These are phyloP conservation scores for Lindgomyces ingoldianus DNA, from an alignment of 495 filamentous ascomycete species.

Conservation along the genomic window DNA sequence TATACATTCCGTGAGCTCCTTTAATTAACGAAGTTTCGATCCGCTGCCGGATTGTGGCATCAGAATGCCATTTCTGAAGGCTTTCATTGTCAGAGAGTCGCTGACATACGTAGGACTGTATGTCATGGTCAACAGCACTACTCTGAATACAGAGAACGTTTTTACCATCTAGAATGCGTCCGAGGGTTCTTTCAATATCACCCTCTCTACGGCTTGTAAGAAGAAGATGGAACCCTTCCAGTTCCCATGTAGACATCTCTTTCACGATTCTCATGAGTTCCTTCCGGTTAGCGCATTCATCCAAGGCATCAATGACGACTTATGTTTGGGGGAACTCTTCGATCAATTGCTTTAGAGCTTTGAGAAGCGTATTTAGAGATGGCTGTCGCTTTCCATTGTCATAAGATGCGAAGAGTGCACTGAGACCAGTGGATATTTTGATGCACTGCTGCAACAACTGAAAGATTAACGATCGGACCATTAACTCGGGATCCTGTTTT, in stretches of 20 bases:
- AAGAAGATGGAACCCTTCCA: constrained; percentile 24
- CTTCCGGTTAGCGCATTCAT: constrained; percentile 26
- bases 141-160: constrained; percentile 23
- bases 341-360: constrained; percentile 10
- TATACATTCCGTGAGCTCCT: constrained; percentile 30
- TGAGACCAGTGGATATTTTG: constrained; percentile 5
- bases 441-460: constrained; percentile 25
- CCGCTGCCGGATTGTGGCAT: constrained; percentile 3
- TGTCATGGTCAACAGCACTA: constrained; percentile 29
- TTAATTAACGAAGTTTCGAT: constrained; percentile 24
- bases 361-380: constrained; percentile 11
- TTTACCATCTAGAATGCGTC: neutral
- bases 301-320: constrained; percentile 34
- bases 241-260: constrained; percentile 13
- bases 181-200: constrained; percentile 29
- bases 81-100: constrained; percentile 11
- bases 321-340: constrained; percentile 14
- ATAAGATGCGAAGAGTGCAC: constrained; percentile 17
- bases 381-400: constrained; percentile 22
- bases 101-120: constrained; percentile 29
- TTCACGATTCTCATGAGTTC: constrained; percentile 22
- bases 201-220: constrained; percentile 32
- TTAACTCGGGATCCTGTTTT: constrained; percentile 3
- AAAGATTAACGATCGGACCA: constrained; percentile 19
- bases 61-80: constrained; percentile 21